Evolutionary conservation across 2,329 filamentous ascomycete genomes (phyloP).

Genomic region (Cladophialophora bantiana): DNA sequence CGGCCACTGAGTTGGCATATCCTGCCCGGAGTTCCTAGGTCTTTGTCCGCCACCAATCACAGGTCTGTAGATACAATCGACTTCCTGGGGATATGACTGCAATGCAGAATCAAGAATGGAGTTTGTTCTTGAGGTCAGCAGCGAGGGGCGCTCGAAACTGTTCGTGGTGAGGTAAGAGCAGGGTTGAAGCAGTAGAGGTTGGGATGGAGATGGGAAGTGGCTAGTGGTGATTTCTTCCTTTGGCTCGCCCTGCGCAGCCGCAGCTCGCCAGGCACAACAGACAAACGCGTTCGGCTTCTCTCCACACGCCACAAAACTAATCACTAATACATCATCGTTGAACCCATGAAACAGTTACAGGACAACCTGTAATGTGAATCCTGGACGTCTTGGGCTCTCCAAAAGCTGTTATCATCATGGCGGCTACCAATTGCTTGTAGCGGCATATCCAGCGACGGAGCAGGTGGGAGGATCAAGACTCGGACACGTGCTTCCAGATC

Average conservation of each 20-base stretch:
- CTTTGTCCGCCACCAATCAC: slow-evolving; percentile 1
- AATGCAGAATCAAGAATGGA: background rate
- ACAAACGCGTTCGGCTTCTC: slow-evolving; percentile 16
- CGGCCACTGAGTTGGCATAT: slow-evolving; percentile 48
- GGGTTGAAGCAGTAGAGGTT: slow-evolving; percentile 14
- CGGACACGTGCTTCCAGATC: slow-evolving; percentile 16
- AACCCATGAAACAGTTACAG: background rate
- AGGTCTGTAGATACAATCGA: slow-evolving; percentile 7
- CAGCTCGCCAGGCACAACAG: slow-evolving; percentile 21
- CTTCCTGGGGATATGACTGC: slow-evolving; percentile 1
- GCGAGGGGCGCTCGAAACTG: background rate
- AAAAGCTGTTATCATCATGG: background rate
- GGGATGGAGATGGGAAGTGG: slow-evolving; percentile 7
- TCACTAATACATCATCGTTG: slow-evolving; percentile 7
- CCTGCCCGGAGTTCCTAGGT: slow-evolving; percentile 10
- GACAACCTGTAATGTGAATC: background rate
- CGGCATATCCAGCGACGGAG: background rate
- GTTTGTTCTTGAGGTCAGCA: background rate
- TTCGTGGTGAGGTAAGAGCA: slow-evolving; percentile 31
- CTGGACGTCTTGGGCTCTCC: background rate
- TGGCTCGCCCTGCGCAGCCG: slow-evolving; percentile 16
- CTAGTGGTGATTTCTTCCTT: slow-evolving; percentile 6
- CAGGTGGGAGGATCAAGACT: slow-evolving; percentile 7
- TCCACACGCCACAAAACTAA: slow-evolving; percentile 10
- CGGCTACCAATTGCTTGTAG: background rate